Conservation (phyloP, 2,329 filamentous ascomycete species). For the Fusarium caatingaense region DNA sequence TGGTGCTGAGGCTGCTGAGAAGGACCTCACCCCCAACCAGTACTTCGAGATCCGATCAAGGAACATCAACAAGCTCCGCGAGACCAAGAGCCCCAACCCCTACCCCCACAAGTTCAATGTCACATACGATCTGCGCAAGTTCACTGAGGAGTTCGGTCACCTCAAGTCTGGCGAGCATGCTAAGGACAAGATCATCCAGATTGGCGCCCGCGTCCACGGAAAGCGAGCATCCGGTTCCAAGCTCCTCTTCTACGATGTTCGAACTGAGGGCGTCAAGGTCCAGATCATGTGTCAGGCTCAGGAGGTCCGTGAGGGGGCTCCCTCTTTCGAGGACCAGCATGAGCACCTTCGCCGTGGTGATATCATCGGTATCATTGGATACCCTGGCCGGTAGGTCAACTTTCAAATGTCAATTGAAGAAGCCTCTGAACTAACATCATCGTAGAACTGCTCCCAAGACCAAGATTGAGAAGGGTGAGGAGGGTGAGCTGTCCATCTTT, state of each 20-base stretch:
- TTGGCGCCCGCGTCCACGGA: conserved; percentile 90
- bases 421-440: conserved; percentile 39
- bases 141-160: conserved; percentile 79
- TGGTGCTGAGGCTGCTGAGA: conserved; percentile 71
- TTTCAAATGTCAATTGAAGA: background rate
- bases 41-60: conserved; percentile 97
- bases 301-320: conserved; percentile 73
- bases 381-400: conserved; percentile 44
- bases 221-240: conserved; percentile 85
- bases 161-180: conserved; percentile 90
- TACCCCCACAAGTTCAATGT: conserved; percentile 94
- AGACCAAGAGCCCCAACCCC: conserved; percentile 54
- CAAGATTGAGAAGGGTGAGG: conserved; percentile 77
- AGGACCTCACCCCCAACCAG: conserved; percentile 68
- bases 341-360: conserved; percentile 90
- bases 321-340: conserved; percentile 87
- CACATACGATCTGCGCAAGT: conserved; percentile 84
- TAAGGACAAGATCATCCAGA: conserved; percentile 77
- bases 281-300: conserved; percentile 95
- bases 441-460: conserved; percentile 86
- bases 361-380: conserved; percentile 74
- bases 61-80: conserved; percentile 66
- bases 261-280: conserved; percentile 69
- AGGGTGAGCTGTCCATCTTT: conserved; percentile 92
- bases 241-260: conserved; percentile 86